phyloP scores from a whole-genome alignment of 140 eudicot species.

The Stevia rebaudiana region DNA sequence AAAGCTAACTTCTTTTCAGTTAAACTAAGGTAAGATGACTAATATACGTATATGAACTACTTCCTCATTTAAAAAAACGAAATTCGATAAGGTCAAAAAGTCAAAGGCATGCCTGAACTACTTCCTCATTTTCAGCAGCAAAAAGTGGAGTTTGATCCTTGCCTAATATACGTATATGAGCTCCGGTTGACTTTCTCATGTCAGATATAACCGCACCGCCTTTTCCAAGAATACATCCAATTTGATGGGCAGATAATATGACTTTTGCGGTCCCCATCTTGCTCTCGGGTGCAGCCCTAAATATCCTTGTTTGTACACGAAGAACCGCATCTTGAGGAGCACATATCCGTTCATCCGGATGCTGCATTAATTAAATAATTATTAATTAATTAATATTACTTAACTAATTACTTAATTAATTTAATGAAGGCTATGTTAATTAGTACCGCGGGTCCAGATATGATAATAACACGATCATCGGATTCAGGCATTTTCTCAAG shows the following conservation, averaged over 20 bases:
- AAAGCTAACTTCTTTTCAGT: too few species aligned
- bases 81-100: constrained; percentile 1
- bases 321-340: constrained; percentile 86
- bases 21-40: too few species aligned
- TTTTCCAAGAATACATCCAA: constrained; percentile 92
- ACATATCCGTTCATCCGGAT: constrained; percentile 80
- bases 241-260: constrained; percentile 80
- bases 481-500: constrained; percentile 50
- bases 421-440: constrained; percentile 9
- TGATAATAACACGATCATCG: constrained; percentile 78
- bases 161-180: constrained; percentile 75
- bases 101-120: constrained; percentile 62
- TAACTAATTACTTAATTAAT: not conserved
- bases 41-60: too few species aligned
- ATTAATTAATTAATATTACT: not conserved
- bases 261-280: constrained; percentile 54
- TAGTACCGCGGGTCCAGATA: constrained; percentile 87
- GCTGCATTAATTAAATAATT: constrained; percentile 36
- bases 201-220: constrained; percentile 86
- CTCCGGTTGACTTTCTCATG: constrained; percentile 88
- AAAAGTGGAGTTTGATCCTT: constrained; percentile 75
- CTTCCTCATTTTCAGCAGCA: constrained; percentile 87
- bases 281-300: constrained; percentile 71
- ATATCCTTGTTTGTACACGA: constrained; percentile 78
- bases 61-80: too few species aligned